Base-by-base conservation (phyloP, 2,329 filamentous ascomycete species). In the Thelonectria discophora region DNA sequence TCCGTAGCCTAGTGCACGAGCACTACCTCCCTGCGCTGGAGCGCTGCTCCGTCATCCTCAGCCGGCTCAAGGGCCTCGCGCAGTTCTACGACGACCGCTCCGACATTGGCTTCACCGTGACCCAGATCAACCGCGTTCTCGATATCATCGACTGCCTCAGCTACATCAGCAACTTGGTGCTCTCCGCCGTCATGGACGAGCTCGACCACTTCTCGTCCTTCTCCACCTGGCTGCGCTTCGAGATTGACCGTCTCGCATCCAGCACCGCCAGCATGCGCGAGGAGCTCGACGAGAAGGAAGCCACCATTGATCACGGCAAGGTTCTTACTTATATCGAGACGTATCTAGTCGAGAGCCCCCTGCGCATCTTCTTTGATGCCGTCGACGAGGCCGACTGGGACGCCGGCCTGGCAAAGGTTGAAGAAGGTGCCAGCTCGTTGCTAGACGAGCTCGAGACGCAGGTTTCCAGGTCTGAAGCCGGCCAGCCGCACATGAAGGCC, bases 21-120 rank as follows among this genome's bases (percentile, higher is more conserved):
- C 94, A 96, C 74, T 88, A 97, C 53, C 83, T 98, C 2, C 95
- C 95, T 0, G 93, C 92, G 0, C 81, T 98, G 2, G 93, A 98
- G 69, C 88, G 94, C 54, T 90, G 91, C 67, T 86, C 86, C 48
- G 88, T 97, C 21, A 89, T 97, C 32, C 84, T 97, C 27, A 93
- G 90, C 67, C 89, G 93, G 12, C 84, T 99, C 1, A 86, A 91
- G 20, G 94, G 95, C 1, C 86, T 98, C 12, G 93, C 94, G 3
- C 88, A 87, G 62, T 97, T 93, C 69, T 87, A 94, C 72, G 89
- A 90, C 61, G 80, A 84, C 32, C 84, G 85, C 50, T 84, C 87
- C 58, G 83, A 87, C 49, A 84, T 92, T 40, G 91, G 90, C 2
- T 87, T 93, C 59, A 86, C 86, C 13, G 85, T 82, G 15, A 76